Base-by-base conservation (phyloP, 2,329 filamentous ascomycete genomes). In the Nothophaeocryptopus gaeumannii region DNA sequence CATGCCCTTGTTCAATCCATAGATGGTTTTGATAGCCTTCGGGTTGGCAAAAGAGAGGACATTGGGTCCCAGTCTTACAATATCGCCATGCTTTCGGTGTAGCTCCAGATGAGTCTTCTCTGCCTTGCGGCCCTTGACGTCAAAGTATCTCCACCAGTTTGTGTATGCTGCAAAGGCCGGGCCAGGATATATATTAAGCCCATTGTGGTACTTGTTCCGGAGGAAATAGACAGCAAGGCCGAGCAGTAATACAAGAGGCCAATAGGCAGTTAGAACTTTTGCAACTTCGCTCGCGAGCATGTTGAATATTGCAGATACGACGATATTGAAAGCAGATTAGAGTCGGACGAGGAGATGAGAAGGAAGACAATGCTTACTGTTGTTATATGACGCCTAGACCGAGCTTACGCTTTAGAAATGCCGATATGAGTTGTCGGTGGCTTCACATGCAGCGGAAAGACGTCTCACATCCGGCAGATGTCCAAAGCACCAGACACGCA, bases 1-100 rank as follows among this genome's bases (percentile, higher is more conserved):
- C 59, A 89, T 86, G 0, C 87, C 86, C 68, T 91, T 91, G 66
- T 91, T 92, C 37, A 92, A 70, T 0, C 88, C 88, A 66, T 93
- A 95, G 38, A 93, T 91, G 9, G 75, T 73, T 69, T 87, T 88
- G 58, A 92, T 74, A 0, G 86, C 86, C 51, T 79, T 80, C 0
- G 88, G 86, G 57, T 89, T 80, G 2, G 85, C 79, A 62, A 93
- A 89, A 0, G 85, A 89, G 1, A 93, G 69, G 0, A 74, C 74
- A 55, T 90, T 90, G 1, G 88, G 88, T 0, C 87, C 88, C 3
- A 90, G 70, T 1, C 88, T 78, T 1, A 93, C 86, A 2, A 92
- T 75, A 62, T 86, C 81, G 39, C 88, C 88, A 70, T 89, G 77
- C 59, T 88, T 78, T 11, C 77, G 76, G 65, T 93, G 88, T 0